Conservation (phyloP, 208 protist species). For the Trypanosoma grayi region DNA sequence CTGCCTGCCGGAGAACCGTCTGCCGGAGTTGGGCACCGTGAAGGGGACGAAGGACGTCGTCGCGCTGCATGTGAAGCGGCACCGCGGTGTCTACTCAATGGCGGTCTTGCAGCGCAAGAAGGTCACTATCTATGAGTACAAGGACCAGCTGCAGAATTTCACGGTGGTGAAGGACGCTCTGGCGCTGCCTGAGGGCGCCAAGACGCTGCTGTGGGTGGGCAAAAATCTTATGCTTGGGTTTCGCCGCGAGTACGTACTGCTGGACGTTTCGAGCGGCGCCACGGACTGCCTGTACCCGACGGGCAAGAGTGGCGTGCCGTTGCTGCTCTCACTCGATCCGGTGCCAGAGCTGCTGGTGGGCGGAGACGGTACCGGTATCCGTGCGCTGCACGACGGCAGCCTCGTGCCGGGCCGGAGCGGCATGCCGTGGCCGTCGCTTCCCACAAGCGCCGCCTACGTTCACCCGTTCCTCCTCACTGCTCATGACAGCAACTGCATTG, state of each 20-base stretch:
- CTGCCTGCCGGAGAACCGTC: slow-evolving; percentile 26
- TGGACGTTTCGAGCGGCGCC: slow-evolving; percentile 20
- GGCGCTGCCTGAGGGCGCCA: slow-evolving; percentile 47
- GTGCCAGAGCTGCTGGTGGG: slow-evolving; percentile 60
- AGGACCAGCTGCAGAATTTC: slow-evolving; percentile 18
- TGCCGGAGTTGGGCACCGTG: slow-evolving; percentile 15
- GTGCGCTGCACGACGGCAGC: slow-evolving; percentile 60
- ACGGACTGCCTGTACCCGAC: slow-evolving; percentile 22
- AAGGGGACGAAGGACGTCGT: slow-evolving; percentile 37
- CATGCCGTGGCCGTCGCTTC: slow-evolving; percentile 20
- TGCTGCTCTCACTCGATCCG: slow-evolving; percentile 59
- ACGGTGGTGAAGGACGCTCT: slow-evolving; percentile 27
- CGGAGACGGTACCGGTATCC: slow-evolving; percentile 36
- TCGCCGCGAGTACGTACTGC: slow-evolving; percentile 33
- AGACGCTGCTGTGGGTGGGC: slow-evolving; percentile 48
- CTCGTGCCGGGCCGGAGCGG: slow-evolving; percentile 36
- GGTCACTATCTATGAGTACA: slow-evolving; percentile 51
- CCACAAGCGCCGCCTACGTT: slow-evolving; percentile 29
- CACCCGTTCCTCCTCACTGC: slow-evolving; percentile 59
- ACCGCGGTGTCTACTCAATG: slow-evolving; percentile 37
- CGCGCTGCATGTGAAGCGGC: slow-evolving; percentile 43
- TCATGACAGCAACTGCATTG: slow-evolving; percentile 32
- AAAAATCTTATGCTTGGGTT: slow-evolving; percentile 53
- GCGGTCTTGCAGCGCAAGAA: slow-evolving; percentile 57
- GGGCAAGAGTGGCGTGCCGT: slow-evolving; percentile 17